Percentiles rank a stretch among this genome's conserved stretches.
Evolutionary conservation across 768 basidiomycete genomes (phyloP).

Genomic region (Jaapia argillacea): DNA sequence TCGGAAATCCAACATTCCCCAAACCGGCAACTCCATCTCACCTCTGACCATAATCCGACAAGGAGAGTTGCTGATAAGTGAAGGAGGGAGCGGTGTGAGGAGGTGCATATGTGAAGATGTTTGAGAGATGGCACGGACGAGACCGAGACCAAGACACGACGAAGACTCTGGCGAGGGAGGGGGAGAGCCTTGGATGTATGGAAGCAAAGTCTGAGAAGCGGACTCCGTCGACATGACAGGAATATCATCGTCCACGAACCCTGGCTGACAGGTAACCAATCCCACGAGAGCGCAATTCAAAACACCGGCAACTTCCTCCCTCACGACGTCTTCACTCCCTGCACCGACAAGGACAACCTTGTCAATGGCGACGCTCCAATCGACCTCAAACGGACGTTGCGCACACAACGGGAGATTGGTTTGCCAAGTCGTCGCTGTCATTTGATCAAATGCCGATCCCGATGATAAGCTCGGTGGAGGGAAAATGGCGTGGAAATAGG

Average conservation of each 20-base stretch:
- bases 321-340: conserved; percentile 71
- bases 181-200: conserved; percentile 48
- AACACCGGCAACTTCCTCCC: conserved; percentile 56
- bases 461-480: conserved; percentile 15
- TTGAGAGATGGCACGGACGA: conserved; percentile 52
- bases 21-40: conserved; percentile 79
- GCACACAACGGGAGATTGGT: conserved; percentile 59
- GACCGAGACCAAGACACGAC: conserved; percentile 63
- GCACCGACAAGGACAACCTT: conserved; percentile 59
- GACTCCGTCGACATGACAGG: background rate
- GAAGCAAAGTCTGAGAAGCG: conserved; percentile 19
- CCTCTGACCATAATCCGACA: conserved; percentile 65
- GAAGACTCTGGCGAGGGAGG: conserved; percentile 53
- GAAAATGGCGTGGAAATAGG: conserved; percentile 60
- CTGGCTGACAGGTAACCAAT: conserved; percentile 46
- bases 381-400: conserved; percentile 63
- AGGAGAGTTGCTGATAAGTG: conserved; percentile 24
- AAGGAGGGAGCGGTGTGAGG: conserved; percentile 64
- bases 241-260: conserved; percentile 21
- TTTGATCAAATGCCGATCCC: conserved; percentile 17
- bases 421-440: conserved; percentile 48
- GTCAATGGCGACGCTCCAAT: conserved; percentile 45
- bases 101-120: conserved; percentile 42
- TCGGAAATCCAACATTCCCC: conserved; percentile 76
- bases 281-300: conserved; percentile 79